Base-by-base conservation (phyloP, 2,329 filamentous ascomycete genomes). In the Eutypa lata region DNA sequence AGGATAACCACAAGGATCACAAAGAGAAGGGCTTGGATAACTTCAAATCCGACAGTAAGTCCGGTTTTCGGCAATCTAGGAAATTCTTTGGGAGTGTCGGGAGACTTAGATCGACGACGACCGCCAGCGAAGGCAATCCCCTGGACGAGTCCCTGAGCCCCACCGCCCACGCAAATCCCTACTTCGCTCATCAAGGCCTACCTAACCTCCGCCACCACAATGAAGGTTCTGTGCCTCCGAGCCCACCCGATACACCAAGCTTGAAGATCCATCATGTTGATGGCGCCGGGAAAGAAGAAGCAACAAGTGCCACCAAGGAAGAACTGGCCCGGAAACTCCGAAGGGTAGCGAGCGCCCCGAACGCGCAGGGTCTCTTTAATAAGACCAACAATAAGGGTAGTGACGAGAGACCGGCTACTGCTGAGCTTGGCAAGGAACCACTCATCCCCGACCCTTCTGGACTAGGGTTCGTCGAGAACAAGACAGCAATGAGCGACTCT, bases 101-200 rank as follows among this genome's bases (percentile, higher is more conserved):
- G 67, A 88, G 93, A 63, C 91, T 93, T 68, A 86, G 93, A 65
- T 95, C 91, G 35, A 87, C 89, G 55, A 97, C 93, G 24, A 90
- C 95, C 52, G 90, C 90, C 61, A 96, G 91, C 73, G 93, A 97
- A 73, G 92, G 92, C 62, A 91, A 97, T 68, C 84, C 88, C 53
- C 81, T 97, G 59, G 93, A 97, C 62, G 92, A 97, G 71, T 79
- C 84, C 56, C 80, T 96, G 65, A 96, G 92, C 67, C 94, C 94
- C 24, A 97, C 91, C 4, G 93, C 92, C 49, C 86, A 93, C 67
- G 93, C 91, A 59, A 99, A 99, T 70, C 94, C 94, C 18, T 99
- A 99, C 74, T 99, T 97, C 72, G 89, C 87, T 61, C 94, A 97
- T 70, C 94, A 99, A 74, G 94, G 94, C 53, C 91, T 91, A 63